These are phyloP conservation scores for Triangularia verruculosa DNA, from an alignment of 2,329 filamentous ascomycete species.

Conservation along the genomic window DNA sequence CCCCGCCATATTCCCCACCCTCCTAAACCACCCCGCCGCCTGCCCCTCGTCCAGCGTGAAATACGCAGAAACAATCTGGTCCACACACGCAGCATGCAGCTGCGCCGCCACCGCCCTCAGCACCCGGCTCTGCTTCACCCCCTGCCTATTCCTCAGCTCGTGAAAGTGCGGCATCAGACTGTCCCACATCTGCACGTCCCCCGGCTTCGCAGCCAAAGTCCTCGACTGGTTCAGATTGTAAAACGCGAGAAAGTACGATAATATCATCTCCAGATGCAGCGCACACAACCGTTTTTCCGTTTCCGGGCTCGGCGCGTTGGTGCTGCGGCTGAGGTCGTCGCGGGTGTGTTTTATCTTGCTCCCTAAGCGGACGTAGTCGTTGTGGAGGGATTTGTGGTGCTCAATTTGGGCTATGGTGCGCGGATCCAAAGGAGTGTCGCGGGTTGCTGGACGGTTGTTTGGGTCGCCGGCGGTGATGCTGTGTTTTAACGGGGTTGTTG, in stretches of 20 bases:
- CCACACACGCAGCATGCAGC: slow-evolving; percentile 44
- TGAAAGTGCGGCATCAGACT: slow-evolving; percentile 45
- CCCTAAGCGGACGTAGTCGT: slow-evolving; percentile 41
- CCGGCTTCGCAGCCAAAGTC: slow-evolving; percentile 41
- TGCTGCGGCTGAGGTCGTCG: slow-evolving; percentile 42
- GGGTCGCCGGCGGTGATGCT: slow-evolving; percentile 48
- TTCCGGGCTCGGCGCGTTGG: slow-evolving; percentile 31
- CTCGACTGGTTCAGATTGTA: slow-evolving; percentile 47
- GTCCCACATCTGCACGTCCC: slow-evolving; percentile 42
- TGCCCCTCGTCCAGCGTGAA: background rate
- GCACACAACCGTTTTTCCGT: slow-evolving; percentile 42
- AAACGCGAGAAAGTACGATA: slow-evolving; percentile 54
- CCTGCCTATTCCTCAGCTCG: slow-evolving; percentile 38
- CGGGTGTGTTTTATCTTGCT: slow-evolving; percentile 54
- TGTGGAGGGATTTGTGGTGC: slow-evolving; percentile 36
- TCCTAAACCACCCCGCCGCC: background rate
- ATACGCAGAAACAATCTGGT: slow-evolving; percentile 37
- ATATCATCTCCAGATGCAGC: slow-evolving; percentile 48
- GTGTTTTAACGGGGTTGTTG: slow-evolving; percentile 39
- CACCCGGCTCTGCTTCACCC: slow-evolving; percentile 32
- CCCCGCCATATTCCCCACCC: slow-evolving; percentile 13
- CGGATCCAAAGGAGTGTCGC: slow-evolving; percentile 32
- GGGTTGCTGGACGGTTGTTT: slow-evolving; percentile 34
- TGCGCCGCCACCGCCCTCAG: slow-evolving; percentile 43
- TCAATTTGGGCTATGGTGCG: slow-evolving; percentile 29